Evolutionary conservation across 2,329 filamentous ascomycete species (phyloP), one percentile per base, ranked within the genome.

Genomic region (Aspergillus sp.): DNA sequence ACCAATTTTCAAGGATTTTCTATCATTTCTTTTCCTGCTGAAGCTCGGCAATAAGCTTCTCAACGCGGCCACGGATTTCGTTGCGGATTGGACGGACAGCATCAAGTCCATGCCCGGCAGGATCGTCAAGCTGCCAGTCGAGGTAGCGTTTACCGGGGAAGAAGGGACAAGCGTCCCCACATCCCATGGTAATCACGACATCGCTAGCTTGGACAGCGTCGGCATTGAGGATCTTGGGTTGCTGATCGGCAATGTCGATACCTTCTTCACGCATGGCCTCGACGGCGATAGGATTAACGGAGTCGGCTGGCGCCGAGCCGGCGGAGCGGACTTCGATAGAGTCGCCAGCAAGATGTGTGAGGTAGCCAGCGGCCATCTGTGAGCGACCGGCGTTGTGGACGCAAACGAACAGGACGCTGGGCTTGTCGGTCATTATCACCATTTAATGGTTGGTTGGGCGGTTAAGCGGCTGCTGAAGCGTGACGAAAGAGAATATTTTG

Each of bases 231-330:
- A 68, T 59, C 52, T 69, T 68, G 0, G 66, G 66, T n/a, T 60
- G 68, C 52, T 66, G 63, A 33, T 58, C 40, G 43, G 55, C 52
- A 11, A 69, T 35, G 48, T 69, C 59, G 50, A 69, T 66, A 11
- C 64, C 64, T 62, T 68, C 67, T 64, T 69, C 67, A 9, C 23
- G 61, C 67, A 68, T 69, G 41, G 63, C 66, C 55, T 67, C 60
- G 17, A 66, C 46, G 31, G 65, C 67, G 4, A 40, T 56, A 3
- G 66, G 60, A 41, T 69, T 68, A 59, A 68, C 58, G 35, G 66
- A 64, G 49, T 62, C 50, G 58, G 52, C 63, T 19, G 67, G 67
- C 27, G 65, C 64, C n/a, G 66, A 68, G 27, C 66, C 67, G 25
- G 67, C 65, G 23, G 67, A 69, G 39, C 61, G 65, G 8, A 68